These are phyloP conservation scores for Backusella mclennaniae DNA, from an alignment of 192 early-diverging fungal genomes.

Conservation along the genomic window DNA sequence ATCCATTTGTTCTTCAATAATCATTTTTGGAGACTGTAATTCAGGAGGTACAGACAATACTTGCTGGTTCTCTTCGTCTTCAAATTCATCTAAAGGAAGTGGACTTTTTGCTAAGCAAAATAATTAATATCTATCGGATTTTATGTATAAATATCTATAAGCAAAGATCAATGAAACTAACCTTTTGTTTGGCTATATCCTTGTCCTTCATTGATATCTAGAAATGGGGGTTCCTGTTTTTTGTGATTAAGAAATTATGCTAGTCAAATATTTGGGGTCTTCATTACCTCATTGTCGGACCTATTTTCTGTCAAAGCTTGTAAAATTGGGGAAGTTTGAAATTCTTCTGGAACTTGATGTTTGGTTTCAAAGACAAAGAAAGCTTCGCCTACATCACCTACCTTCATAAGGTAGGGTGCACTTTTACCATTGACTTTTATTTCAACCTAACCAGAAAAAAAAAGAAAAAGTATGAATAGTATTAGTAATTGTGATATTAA, in stretches of 20 bases:
- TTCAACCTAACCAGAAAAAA: constrained; percentile 55
- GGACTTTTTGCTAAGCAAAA: neutral
- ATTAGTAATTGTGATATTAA: neutral
- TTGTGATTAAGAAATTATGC: neutral
- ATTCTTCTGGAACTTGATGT: constrained; percentile 84
- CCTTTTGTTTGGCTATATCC: constrained; percentile 2
- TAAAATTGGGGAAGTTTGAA: constrained; percentile 90
- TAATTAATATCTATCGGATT: neutral
- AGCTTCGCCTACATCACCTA: constrained; percentile 95
- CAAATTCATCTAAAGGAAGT: constrained; percentile 16
- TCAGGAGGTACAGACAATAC: constrained; percentile 16
- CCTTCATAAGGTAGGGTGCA: constrained; percentile 89
- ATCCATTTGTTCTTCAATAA: constrained; percentile 36
- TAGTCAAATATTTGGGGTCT: constrained; percentile 5
- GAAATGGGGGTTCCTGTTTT: constrained; percentile 32
- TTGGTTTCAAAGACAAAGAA: constrained; percentile 97
- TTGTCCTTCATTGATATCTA: constrained; percentile 34
- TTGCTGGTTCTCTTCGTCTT: constrained; percentile 28
- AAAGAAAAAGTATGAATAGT: neutral
- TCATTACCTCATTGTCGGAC: constrained; percentile 30
- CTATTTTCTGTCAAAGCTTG: constrained; percentile 42
- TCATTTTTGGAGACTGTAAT: constrained; percentile 32
- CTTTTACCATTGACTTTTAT: constrained; percentile 80
- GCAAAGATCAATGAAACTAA: neutral
- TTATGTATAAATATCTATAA: neutral